These are phyloP conservation scores for Achaetomiella virescens DNA, from an alignment of 495 filamentous ascomycete genomes.

Conservation along the genomic window DNA sequence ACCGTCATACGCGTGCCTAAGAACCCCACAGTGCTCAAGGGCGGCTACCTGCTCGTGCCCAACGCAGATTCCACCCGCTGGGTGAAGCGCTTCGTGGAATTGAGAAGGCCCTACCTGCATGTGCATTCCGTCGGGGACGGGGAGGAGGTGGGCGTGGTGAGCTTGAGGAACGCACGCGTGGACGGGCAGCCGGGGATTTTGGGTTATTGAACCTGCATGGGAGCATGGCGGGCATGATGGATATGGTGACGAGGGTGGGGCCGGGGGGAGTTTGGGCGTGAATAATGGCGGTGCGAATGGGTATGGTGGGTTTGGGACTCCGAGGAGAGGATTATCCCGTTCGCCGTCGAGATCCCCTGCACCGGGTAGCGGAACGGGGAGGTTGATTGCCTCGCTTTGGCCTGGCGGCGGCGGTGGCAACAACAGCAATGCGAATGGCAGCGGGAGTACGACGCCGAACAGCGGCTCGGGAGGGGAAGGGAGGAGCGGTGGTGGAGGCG, in stretches of 20 bases:
- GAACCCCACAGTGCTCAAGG: constrained; percentile 68
- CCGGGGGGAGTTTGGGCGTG: not conserved
- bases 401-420: constrained; percentile 1
- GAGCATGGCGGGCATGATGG: not conserved
- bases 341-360: not conserved
- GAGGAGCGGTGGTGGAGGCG: constrained; percentile 12
- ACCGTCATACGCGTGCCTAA: constrained; percentile 67
- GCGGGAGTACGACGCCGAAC: constrained; percentile 3
- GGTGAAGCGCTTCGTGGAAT: constrained; percentile 87
- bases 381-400: constrained; percentile 13
- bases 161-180: constrained; percentile 74
- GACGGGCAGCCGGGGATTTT: constrained; percentile 85
- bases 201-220: constrained; percentile 51
- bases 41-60: constrained; percentile 77
- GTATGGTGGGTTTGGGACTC: not conserved
- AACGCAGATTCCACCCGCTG: constrained; percentile 68
- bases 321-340: not conserved
- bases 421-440: not conserved
- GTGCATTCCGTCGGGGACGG: constrained; percentile 76
- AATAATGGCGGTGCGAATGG: not conserved
- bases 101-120: constrained; percentile 87
- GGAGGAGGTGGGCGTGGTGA: constrained; percentile 85
- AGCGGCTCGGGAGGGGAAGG: not conserved
- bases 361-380: not conserved
- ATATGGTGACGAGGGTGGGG: not conserved